Conservation (phyloP, 2,329 filamentous ascomycete genomes). For the Fusarium lyarnte region DNA sequence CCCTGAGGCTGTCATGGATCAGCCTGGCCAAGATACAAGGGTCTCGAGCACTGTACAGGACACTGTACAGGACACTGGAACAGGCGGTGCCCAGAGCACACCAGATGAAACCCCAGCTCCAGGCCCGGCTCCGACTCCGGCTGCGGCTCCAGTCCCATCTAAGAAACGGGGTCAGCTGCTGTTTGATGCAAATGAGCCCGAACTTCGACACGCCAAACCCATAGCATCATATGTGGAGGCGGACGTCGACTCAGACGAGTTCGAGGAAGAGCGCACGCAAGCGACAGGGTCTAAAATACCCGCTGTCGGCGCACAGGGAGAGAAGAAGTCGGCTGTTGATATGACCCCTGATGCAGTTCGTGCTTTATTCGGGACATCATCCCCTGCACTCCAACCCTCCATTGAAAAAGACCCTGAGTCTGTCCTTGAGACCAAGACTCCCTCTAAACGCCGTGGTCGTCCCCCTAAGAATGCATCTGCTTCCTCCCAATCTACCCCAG, state of each 20-base stretch:
- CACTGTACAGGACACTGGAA: slow-evolving; percentile 11
- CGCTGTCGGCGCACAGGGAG: not conserved
- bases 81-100: slow-evolving; percentile 14
- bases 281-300: slow-evolving; percentile 4
- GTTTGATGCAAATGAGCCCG: slow-evolving; percentile 58
- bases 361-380: slow-evolving; percentile 40
- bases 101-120: slow-evolving; percentile 6
- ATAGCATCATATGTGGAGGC: slow-evolving; percentile 62
- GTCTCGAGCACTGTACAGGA: slow-evolving; percentile 27
- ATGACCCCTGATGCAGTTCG: slow-evolving; percentile 51
- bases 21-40: slow-evolving; percentile 23
- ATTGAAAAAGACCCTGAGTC: not conserved
- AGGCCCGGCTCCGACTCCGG: not conserved
- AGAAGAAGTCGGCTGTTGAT: slow-evolving; percentile 48
- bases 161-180: slow-evolving; percentile 35
- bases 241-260: slow-evolving; percentile 51
- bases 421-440: not conserved
- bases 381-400: not conserved
- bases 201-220: slow-evolving; percentile 63
- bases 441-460: slow-evolving; percentile 44
- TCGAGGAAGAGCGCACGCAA: slow-evolving; percentile 56
- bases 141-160: not conserved
- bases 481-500: not conserved
- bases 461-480: slow-evolving; percentile 45
- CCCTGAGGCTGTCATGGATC: slow-evolving; percentile 36